A percentile compares a stretch with the other conserved stretches of the same genome.
These are phyloP conservation scores for Phragmites australis DNA, from an alignment of 176 grass and related monocot species.

Conservation along the genomic window DNA sequence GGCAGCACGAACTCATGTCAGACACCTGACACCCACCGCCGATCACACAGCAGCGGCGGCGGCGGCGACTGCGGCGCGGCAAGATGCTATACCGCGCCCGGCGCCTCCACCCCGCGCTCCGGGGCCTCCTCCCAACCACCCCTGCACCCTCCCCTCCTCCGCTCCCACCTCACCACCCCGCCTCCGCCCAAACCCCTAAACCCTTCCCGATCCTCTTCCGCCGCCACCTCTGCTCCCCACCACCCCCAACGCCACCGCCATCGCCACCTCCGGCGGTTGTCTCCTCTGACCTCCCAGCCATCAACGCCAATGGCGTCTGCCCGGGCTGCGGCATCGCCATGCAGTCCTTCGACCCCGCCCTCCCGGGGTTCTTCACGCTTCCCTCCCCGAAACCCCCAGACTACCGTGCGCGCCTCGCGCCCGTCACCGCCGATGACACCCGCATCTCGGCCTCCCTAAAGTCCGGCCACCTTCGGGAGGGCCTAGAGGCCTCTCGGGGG, in stretches of 20 bases:
- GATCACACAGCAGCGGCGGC: slow-evolving; percentile 17
- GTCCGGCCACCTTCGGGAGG: slow-evolving; percentile 31
- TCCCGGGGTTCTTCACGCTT: slow-evolving; percentile 70
- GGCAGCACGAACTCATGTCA: background rate
- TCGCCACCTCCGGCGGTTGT: slow-evolving; percentile 6
- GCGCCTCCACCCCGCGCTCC: slow-evolving; percentile 27
- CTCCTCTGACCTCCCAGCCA: background rate
- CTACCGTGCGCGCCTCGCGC: slow-evolving; percentile 45
- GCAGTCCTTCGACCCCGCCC: slow-evolving; percentile 55
- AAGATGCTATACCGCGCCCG: slow-evolving; percentile 46
- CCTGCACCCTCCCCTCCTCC: background rate
- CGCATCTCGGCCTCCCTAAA: slow-evolving; percentile 58
- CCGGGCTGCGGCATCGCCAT: slow-evolving; percentile 64
- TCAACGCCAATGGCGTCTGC: slow-evolving; percentile 26
- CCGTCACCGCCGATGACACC: slow-evolving; percentile 53
- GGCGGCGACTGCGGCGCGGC: too few relatives aligned
- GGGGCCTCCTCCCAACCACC: background rate
- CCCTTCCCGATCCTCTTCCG: slow-evolving; percentile 6
- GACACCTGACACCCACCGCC: slow-evolving; percentile 27
- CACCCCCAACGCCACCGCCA: background rate
- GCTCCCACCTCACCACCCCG: background rate
- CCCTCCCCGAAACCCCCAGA: slow-evolving; percentile 50
- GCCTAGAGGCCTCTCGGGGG: background rate
- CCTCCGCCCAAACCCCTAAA: slow-evolving; percentile 24
- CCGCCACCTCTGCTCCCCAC: slow-evolving; percentile 35